These are phyloP conservation scores for Tolypocladium ovalisporum DNA, from an alignment of 2,329 filamentous ascomycete genomes.

Conservation along the genomic window DNA sequence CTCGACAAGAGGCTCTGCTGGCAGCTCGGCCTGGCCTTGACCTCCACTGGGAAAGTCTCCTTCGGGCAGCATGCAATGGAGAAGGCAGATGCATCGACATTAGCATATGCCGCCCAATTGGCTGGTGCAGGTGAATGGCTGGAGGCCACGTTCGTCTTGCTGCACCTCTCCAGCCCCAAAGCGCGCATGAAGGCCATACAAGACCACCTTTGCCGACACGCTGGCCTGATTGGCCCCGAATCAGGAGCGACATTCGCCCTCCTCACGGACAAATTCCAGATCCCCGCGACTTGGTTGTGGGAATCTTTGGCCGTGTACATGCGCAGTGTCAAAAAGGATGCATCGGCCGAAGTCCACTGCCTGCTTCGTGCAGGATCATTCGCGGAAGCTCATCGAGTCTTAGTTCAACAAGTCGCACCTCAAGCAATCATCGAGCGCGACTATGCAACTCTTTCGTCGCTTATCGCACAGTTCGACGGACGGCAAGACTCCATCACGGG, in stretches of 20 bases:
- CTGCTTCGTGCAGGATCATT: slow-evolving; percentile 69
- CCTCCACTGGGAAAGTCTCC: slow-evolving; percentile 35
- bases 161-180: slow-evolving; percentile 56
- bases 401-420: slow-evolving; percentile 73
- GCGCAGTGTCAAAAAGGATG: slow-evolving; percentile 59
- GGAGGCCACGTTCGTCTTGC: slow-evolving; percentile 63
- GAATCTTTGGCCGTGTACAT: slow-evolving; percentile 77
- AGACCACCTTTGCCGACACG: slow-evolving; percentile 64
- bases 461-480: slow-evolving; percentile 62
- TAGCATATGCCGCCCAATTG: slow-evolving; percentile 55
- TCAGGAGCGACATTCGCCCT: slow-evolving; percentile 44
- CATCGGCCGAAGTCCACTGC: slow-evolving; percentile 62
- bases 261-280: slow-evolving; percentile 52
- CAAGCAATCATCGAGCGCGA: slow-evolving; percentile 72
- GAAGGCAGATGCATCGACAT: slow-evolving; percentile 55
- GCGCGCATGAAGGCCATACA: slow-evolving; percentile 58
- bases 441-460: slow-evolving; percentile 54
- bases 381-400: slow-evolving; percentile 73
- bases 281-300: slow-evolving; percentile 75
- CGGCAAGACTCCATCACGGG: slow-evolving; percentile 51
- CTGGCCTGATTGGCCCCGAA: slow-evolving; percentile 51
- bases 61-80: slow-evolving; percentile 43
- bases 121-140: slow-evolving; percentile 55
- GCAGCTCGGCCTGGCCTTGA: slow-evolving; percentile 67
- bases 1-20: slow-evolving; percentile 70